These are phyloP conservation scores for Gonapodya prolifera DNA, from an alignment of 192 early-diverging fungal genomes.

Conservation along the genomic window DNA sequence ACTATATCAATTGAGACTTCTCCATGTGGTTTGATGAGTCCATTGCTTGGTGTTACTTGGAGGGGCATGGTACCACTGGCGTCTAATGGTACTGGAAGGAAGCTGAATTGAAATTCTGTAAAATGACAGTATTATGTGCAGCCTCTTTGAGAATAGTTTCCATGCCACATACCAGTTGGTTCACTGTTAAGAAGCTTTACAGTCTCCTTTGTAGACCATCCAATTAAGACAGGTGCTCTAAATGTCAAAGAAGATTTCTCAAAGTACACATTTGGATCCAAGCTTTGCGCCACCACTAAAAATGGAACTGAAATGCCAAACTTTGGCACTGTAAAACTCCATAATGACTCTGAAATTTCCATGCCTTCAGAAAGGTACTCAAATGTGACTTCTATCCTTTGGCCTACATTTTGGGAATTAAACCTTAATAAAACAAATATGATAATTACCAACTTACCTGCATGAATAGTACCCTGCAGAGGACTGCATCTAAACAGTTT, in stretches of 20 bases:
- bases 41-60: slow-evolving; percentile 26
- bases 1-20: slow-evolving; percentile 36
- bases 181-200: slow-evolving; percentile 41
- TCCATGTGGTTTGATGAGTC: slow-evolving; percentile 25
- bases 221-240: slow-evolving; percentile 38
- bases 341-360: slow-evolving; percentile 40
- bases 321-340: slow-evolving; percentile 30
- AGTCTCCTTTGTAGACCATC: slow-evolving; percentile 35
- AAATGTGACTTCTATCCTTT: slow-evolving; percentile 43
- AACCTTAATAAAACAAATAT: not conserved
- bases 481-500: slow-evolving; percentile 36
- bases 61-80: slow-evolving; percentile 24
- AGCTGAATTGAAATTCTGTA: not conserved
- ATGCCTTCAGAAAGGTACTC: slow-evolving; percentile 39
- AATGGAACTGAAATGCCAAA: slow-evolving; percentile 36
- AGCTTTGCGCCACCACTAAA: slow-evolving; percentile 35
- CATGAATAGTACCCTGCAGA: slow-evolving; percentile 23
- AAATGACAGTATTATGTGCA: slow-evolving; percentile 9
- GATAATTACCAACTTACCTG: not conserved
- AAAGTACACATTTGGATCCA: slow-evolving; percentile 43
- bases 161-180: slow-evolving; percentile 22
- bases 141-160: slow-evolving; percentile 38
- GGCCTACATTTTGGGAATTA: not conserved
- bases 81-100: slow-evolving; percentile 16
- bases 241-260: slow-evolving; percentile 38